Base-by-base conservation (phyloP, 352 stramenopile species). In the Globisporangium mamillatum region DNA sequence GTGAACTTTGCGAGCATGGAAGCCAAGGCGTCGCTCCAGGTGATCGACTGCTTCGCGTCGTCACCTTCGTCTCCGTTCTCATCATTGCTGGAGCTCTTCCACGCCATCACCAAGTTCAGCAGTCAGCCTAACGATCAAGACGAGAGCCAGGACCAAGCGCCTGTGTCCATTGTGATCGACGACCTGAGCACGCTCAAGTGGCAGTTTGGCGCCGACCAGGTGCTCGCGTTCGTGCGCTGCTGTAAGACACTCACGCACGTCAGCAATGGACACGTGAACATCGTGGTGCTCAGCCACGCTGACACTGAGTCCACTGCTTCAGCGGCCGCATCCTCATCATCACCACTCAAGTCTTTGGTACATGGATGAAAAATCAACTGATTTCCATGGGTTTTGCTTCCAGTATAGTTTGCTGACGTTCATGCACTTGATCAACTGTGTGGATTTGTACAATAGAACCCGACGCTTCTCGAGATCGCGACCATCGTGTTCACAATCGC, bases 131-230 rank as follows among this genome's bases (percentile, higher is more conserved):
- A 38, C 54, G 55, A 25, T 10, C 56, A 63, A 59, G 6, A 22
- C 7, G n/a, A 60, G 18, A 4, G 12, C 36, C 36, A 44, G 4
- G 10, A 29, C 16, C 10, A 44, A 4, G 16, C 36, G 20, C 71
- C 71, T 0, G 73, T 82, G 16, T 88, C 80, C 0, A 73, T 93
- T 57, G 71, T 91, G n/a, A 64, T 93, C 14, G 86, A 93, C 36
- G 86, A 92, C 63, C 36, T 90, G 14, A 84, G 80, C 53, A 55
- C 74, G n/a, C 61, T 92, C 54, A 88, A 88, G 59, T 90, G 78
- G 81, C 68, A 71, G 16, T 90, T 83, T 69, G 82, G 82, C 50
- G 72, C 68, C 6, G 29, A 29, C 9, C 66, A 75, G 14, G 66
- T 88, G 50, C 68, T 90, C 2, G 68, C 78, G 12, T 91, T 93